Percentiles rank a stretch among this genome's conserved stretches.
Conservation (phyloP, 345 rosid genomes). For the Brassica juncea region DNA sequence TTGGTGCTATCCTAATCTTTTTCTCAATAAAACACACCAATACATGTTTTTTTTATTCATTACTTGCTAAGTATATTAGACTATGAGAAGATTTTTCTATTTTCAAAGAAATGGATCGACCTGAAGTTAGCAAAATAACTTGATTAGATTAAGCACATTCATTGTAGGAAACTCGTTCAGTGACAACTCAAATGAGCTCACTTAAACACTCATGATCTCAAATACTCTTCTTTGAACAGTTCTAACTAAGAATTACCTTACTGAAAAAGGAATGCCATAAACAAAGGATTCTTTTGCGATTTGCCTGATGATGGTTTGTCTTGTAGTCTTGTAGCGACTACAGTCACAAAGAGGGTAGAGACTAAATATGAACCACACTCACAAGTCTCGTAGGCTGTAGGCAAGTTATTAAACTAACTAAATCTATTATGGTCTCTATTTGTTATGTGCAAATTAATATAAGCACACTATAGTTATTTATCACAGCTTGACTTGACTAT, state of each 20-base stretch:
- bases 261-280: too few relatives aligned
- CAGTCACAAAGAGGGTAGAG: neutral
- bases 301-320: neutral
- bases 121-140: neutral
- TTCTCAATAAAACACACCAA: neutral
- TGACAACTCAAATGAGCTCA: neutral
- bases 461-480: neutral
- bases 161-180: neutral
- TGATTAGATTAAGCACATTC: neutral
- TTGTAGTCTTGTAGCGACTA: neutral
- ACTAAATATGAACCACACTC: neutral
- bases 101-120: neutral
- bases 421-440: neutral
- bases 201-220: neutral
- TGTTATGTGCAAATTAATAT: neutral
- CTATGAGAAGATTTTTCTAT: neutral
- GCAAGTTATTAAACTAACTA: neutral
- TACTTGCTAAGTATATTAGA: neutral
- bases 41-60: too few relatives aligned
- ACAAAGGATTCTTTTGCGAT: too few relatives aligned
- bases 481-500: neutral
- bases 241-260: too few relatives aligned
- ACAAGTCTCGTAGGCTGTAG: neutral
- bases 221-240: too few relatives aligned
- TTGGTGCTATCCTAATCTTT: too few relatives aligned